A percentile compares a stretch with the other conserved stretches of the same genome.
Evolutionary conservation across 352 stramenopile species (phyloP).

Genomic region (Pythium biforme): DNA sequence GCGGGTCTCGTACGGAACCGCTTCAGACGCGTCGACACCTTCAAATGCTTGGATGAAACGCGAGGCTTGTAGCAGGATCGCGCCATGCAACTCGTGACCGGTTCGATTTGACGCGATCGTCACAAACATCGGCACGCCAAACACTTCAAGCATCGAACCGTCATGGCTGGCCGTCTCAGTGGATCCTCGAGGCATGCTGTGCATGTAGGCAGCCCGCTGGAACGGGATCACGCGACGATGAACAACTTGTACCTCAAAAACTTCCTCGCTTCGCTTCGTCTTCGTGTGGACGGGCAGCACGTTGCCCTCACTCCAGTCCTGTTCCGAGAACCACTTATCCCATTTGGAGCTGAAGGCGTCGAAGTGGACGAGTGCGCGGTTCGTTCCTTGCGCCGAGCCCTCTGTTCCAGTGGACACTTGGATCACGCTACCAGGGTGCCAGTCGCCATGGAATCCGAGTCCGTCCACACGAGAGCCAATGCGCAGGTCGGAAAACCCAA

Average conservation of each 20-base stretch:
- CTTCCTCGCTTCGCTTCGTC: slow-evolving; percentile 40
- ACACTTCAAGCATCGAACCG: slow-evolving; percentile 38
- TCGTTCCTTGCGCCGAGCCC: background rate
- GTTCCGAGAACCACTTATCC: slow-evolving; percentile 65
- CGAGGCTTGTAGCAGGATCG: slow-evolving; percentile 64
- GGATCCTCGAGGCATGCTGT: background rate
- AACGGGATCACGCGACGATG: slow-evolving; percentile 42
- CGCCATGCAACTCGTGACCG: slow-evolving; percentile 57
- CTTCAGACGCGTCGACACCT: background rate
- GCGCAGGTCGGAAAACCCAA: slow-evolving; percentile 43
- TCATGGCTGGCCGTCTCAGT: background rate
- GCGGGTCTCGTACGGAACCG: slow-evolving; percentile 50
- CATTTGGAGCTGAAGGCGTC: slow-evolving; percentile 69
- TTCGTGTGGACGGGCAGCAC: slow-evolving; percentile 46
- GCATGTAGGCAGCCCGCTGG: slow-evolving; percentile 13
- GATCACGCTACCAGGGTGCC: slow-evolving; percentile 60
- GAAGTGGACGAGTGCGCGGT: slow-evolving; percentile 56
- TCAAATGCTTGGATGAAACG: slow-evolving; percentile 42
- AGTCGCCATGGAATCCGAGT: slow-evolving; percentile 52
- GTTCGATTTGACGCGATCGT: slow-evolving; percentile 70
- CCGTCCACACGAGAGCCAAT: slow-evolving; percentile 63
- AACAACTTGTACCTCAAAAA: slow-evolving; percentile 80
- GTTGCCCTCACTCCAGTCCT: slow-evolving; percentile 58
- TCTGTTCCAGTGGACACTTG: slow-evolving; percentile 32
- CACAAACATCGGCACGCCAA: slow-evolving; percentile 72